Evolutionary conservation across 331 rosid genomes (phyloP).

Genomic region (Telfairia occidentalis): DNA sequence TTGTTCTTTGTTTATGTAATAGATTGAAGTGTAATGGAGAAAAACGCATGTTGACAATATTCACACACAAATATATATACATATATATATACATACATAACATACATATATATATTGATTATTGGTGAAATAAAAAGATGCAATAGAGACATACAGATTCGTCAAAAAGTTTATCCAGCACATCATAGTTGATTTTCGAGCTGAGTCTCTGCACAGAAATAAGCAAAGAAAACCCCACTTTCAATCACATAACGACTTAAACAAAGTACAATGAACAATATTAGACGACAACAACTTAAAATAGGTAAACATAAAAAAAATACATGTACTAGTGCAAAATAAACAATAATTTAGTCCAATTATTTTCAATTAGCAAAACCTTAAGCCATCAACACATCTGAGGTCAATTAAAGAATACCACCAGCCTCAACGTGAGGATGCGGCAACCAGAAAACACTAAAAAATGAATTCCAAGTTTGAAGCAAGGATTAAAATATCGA

Average conservation of each 20-base stretch:
- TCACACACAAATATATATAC: background rate
- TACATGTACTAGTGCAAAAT: background rate
- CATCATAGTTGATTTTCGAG: slow-evolving; percentile 27
- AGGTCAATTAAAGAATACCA: background rate
- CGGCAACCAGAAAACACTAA: background rate
- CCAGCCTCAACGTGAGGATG: background rate
- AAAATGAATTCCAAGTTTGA: background rate
- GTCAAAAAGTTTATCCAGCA: slow-evolving; percentile 17
- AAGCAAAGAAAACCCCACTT: background rate
- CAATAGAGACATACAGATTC: slow-evolving; percentile 12
- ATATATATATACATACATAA: background rate
- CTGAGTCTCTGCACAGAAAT: slow-evolving; percentile 27
- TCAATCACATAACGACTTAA: background rate
- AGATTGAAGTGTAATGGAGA: background rate
- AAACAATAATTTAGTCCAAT: background rate
- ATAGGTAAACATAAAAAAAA: background rate
- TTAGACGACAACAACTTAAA: background rate
- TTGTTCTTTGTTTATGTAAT: background rate
- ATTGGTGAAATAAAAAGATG: background rate
- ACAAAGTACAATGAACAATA: background rate
- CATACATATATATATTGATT: background rate
- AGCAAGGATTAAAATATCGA: too few relatives aligned
- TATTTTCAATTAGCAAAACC: background rate
- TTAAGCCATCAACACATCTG: background rate
- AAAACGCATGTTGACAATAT: background rate